These are phyloP conservation scores for Nidula niveotomentosa DNA, from an alignment of 1,284 basidiomycete species.

Conservation along the genomic window DNA sequence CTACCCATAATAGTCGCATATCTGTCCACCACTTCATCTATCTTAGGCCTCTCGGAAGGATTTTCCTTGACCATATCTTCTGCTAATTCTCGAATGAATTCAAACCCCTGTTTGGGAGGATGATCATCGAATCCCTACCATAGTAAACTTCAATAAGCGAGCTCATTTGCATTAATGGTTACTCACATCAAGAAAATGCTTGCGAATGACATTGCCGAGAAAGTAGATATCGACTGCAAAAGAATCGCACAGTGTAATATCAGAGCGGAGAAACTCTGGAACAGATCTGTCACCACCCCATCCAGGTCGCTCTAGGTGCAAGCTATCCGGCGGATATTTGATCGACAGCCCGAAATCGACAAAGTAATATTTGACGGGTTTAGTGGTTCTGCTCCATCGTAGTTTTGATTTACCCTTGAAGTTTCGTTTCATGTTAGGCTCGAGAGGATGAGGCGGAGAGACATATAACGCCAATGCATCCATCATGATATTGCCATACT, in stretches of 20 bases:
- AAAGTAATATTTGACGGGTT: neutral
- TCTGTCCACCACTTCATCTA: neutral
- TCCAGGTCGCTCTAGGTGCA: neutral
- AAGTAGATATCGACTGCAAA: neutral
- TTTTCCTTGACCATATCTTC: neutral
- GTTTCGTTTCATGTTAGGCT: neutral
- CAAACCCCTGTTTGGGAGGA: neutral
- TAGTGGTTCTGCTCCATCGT: neutral
- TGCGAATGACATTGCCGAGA: neutral
- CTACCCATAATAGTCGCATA: neutral
- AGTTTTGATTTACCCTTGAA: neutral
- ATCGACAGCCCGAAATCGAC: neutral
- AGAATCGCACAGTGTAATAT: neutral
- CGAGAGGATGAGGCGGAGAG: neutral
- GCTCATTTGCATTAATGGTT: neutral
- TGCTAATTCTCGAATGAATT: neutral
- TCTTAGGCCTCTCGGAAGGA: neutral
- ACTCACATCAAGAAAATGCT: neutral
- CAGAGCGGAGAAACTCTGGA: neutral
- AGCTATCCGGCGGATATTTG: neutral
- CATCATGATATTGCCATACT: neutral
- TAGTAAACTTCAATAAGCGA: too few relatives aligned
- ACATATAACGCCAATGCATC: neutral
- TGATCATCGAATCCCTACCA: too few relatives aligned
- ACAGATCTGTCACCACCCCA: neutral